A percentile compares a stretch with the other conserved stretches of the same genome.
These are phyloP conservation scores for Vitis amurensis DNA, from an alignment of 164 flowering plant species.

Conservation along the genomic window DNA sequence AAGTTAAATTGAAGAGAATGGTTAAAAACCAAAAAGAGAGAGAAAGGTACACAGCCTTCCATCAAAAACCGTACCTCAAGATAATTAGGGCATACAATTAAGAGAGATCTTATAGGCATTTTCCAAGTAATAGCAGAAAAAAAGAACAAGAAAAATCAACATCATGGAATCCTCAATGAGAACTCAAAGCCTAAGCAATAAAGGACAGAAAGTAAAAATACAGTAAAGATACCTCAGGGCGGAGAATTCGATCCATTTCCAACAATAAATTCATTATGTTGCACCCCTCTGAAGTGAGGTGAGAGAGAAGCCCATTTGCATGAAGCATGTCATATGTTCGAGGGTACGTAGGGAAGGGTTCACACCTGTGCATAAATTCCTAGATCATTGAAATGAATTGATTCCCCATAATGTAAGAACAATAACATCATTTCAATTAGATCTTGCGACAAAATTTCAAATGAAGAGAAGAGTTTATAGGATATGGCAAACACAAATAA, in stretches of 20 bases:
- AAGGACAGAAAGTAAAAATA: background rate
- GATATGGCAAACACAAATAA: too few species aligned
- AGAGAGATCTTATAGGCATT: too few species aligned
- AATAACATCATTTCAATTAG: background rate
- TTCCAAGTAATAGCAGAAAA: too few species aligned
- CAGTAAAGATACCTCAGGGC: slow-evolving; percentile 73
- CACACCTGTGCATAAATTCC: slow-evolving; percentile 66
- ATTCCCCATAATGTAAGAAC: background rate
- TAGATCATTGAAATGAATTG: slow-evolving; percentile 4
- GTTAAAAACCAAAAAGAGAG: too few species aligned
- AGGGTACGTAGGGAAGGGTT: slow-evolving; percentile 96
- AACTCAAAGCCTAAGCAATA: slow-evolving; percentile 1
- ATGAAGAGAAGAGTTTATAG: too few species aligned
- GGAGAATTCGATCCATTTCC: slow-evolving; percentile 94
- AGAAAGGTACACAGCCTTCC: too few species aligned
- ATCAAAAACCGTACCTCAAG: too few species aligned
- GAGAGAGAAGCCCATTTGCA: slow-evolving; percentile 84
- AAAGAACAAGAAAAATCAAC: background rate
- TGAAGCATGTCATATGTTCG: slow-evolving; percentile 97
- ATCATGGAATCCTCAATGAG: background rate
- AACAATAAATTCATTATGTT: slow-evolving; percentile 57
- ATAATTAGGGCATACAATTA: too few species aligned
- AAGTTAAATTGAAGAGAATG: too few species aligned
- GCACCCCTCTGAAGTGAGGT: slow-evolving; percentile 53
- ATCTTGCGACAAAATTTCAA: too few species aligned